phyloP scores from a whole-genome alignment of 495 filamentous ascomycete species.

The Oidiodendron maius region DNA sequence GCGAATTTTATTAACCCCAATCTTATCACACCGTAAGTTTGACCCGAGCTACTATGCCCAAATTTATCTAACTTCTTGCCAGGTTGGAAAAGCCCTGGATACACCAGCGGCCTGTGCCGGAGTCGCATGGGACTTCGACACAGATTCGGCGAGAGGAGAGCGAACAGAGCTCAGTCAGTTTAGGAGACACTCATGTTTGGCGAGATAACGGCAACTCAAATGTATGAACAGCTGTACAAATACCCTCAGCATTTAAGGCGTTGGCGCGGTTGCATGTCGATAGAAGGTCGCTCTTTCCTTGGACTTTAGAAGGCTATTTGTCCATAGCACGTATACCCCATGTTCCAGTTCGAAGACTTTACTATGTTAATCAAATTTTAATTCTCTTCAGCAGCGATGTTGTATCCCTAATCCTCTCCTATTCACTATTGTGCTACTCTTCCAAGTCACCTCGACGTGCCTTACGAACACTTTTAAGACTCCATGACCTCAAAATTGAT shows the following conservation, averaged over 20 bases:
- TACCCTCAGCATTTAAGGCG: background rate
- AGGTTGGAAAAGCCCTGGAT: conserved; percentile 48
- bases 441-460: background rate
- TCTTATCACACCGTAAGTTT: conserved; percentile 56
- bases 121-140: conserved; percentile 7
- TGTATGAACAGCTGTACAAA: conserved; percentile 14
- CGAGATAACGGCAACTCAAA: conserved; percentile 33
- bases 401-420: background rate
- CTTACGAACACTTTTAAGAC: no score
- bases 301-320: background rate
- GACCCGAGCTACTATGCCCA: background rate
- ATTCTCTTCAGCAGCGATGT: background rate
- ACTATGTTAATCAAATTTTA: background rate
- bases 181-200: conserved; percentile 53
- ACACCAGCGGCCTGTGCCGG: conserved; percentile 25
- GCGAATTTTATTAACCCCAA: conserved; percentile 69
- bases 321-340: conserved; percentile 1
- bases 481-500: no score
- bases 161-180: conserved; percentile 37
- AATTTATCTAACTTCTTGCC: conserved; percentile 12
- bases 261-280: no score
- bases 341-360: background rate
- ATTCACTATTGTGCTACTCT: no score
- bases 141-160: conserved; percentile 16
- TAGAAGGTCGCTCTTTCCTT: conserved; percentile 9